Evolutionary conservation across 148 eudicot species (phyloP), one percentile per base, ranked within the genome.

Genomic region (Vaccinium vitisidaea): DNA sequence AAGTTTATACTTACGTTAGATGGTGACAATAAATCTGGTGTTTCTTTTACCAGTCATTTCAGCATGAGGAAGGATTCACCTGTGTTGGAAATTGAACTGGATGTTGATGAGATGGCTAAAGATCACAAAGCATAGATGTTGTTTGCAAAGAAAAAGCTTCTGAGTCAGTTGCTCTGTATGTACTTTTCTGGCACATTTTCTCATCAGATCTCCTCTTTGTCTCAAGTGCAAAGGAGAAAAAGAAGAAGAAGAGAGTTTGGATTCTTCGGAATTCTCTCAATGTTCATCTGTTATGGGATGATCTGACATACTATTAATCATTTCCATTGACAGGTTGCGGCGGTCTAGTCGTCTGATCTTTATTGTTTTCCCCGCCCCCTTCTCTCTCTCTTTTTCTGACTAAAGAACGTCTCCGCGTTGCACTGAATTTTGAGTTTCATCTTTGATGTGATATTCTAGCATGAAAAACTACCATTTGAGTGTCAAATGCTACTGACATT

Each of bases 21-120:
- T 4, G 71, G n/a, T 80, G 83, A 80, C 46, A 23, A 19, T 32
- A 69, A 70, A 5, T 55, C 65, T 71, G 71, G 18, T 80, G 4
- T 27, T 63, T 80, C 46, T 46, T 77, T 75, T 53, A 65, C 80
- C 93, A 90, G 93, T 82, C 84, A 81, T 74, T 83, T 83, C 70
- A 84, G 93, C 86, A 81, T 85, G 88, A 56, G 46, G 76, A 89
- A 83, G 86, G 99, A 97, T 88, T 82, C 84, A 16, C 90, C 99
- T 11, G 91, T 97, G 23, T 84, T 97, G 84, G 93, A 92, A 86
- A 89, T 94, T 32, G 99, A 97, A 91, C 90, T 97, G 80, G 99
- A 97, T 83, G 94, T 97, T 63, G 98, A 95, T 79, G 99, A 95
- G 86, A 91, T 97, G 99, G 92, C 89, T 16, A 95, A 94, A 91